Evolutionary conservation across 116 monocot genomes (phyloP).

Genomic region (Cymodocea nodosa): DNA sequence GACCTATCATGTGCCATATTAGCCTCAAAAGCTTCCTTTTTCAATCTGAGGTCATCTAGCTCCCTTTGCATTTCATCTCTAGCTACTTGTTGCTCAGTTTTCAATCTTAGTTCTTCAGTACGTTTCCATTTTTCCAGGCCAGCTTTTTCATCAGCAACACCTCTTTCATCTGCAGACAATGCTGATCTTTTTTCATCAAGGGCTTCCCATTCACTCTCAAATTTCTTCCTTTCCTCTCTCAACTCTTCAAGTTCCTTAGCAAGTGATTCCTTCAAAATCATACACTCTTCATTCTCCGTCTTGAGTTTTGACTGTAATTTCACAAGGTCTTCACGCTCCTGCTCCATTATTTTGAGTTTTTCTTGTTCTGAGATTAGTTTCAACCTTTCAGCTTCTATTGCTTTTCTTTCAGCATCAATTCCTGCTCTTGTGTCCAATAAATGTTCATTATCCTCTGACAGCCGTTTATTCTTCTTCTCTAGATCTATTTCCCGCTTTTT

Average conservation of each 20-base stretch:
- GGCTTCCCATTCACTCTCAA: constrained; percentile 84
- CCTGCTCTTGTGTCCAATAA: constrained; percentile 23
- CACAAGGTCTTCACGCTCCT: constrained; percentile 51
- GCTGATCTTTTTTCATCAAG: constrained; percentile 65
- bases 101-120: constrained; percentile 52
- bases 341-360: constrained; percentile 46
- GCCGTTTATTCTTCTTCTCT: constrained; percentile 28
- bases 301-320: constrained; percentile 49
- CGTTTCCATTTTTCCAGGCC: constrained; percentile 60
- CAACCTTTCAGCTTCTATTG: constrained; percentile 39
- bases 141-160: constrained; percentile 35
- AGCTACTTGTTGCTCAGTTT: constrained; percentile 22
- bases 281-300: constrained; percentile 72
- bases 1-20: constrained; percentile 45
- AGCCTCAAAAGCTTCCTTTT: constrained; percentile 65
- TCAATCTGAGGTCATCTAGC: constrained; percentile 46
- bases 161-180: constrained; percentile 32
- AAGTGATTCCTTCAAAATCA: constrained; percentile 42
- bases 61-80: constrained; percentile 33
- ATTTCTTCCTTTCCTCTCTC: constrained; percentile 53
- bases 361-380: constrained; percentile 37
- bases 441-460: constrained; percentile 30
- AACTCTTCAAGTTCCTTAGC: constrained; percentile 54
- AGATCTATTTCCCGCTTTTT: constrained; percentile 42
- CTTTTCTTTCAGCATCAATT: constrained; percentile 35